These are phyloP conservation scores for Corylus americana DNA, from an alignment of 306 rosid species.

Conservation along the genomic window DNA sequence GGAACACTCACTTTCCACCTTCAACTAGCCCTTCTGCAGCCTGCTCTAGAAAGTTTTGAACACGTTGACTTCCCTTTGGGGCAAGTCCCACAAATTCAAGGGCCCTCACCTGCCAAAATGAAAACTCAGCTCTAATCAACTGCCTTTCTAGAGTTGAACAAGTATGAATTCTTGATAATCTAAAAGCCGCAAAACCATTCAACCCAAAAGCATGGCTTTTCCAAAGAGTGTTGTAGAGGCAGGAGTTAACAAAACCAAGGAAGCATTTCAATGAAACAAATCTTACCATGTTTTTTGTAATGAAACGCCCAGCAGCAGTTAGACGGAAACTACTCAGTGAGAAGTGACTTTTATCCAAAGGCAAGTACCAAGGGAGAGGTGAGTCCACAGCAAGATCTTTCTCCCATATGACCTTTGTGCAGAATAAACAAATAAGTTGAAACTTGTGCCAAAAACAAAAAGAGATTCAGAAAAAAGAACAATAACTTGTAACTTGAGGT, in stretches of 20 bases:
- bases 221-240: neutral
- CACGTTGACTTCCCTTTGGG: slow-evolving; percentile 90
- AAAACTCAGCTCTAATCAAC: slow-evolving; percentile 17
- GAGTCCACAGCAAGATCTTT: slow-evolving; percentile 77
- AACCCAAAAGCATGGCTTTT: neutral
- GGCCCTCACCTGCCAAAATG: slow-evolving; percentile 62
- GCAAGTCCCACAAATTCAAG: slow-evolving; percentile 78
- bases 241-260: neutral
- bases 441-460: slow-evolving; percentile 17
- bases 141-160: neutral
- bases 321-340: slow-evolving; percentile 91
- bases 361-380: slow-evolving; percentile 86
- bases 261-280: slow-evolving; percentile 8
- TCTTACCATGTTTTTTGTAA: slow-evolving; percentile 85
- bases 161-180: neutral
- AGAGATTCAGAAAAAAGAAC: slow-evolving; percentile 5
- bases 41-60: slow-evolving; percentile 85
- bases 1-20: slow-evolving; percentile 94
- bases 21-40: slow-evolving; percentile 93
- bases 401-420: slow-evolving; percentile 74
- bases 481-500: slow-evolving; percentile 18
- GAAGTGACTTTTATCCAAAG: slow-evolving; percentile 84
- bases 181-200: neutral
- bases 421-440: slow-evolving; percentile 5
- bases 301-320: slow-evolving; percentile 71